Base-by-base conservation (phyloP, 148 eudicot species). In the Fallopia convolvulus region DNA sequence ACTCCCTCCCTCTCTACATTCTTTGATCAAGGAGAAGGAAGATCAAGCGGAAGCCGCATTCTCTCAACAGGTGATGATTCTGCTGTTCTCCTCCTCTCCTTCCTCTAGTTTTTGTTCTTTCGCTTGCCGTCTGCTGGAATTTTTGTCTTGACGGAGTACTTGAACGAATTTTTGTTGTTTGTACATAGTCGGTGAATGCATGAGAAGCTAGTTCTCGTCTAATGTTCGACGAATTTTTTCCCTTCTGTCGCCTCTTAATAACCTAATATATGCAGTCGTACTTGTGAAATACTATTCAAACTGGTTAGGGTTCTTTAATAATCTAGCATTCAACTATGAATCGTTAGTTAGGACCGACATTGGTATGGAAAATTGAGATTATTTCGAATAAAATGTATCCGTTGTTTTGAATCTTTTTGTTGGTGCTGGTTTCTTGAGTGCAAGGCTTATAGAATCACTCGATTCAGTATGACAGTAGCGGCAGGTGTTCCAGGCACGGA, bases 401-500 rank as follows among this genome's bases (percentile, higher is more conserved):
- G 30, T 21, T 58, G 21, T 58, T 20, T 20, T 58, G 10, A 23
- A 21, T 10, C 26, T 58, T 58, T 11, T 23, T 58, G 65, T 58
- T 58, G 65, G 2, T 58, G 26, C 32, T 20, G 21, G 65, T 20
- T 58, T 58, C 65, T 21, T 58, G 26, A 21, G 65, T 20, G 65
- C 65, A 78, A 71, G 55, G 42, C 66, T 77, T 61, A 6, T 10
- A 76, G 14, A 53, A 33, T 36, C 9, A 33, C 44, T 46, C 32
- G 7, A 17, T 68, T 68, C 72, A 85, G 81, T 72, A 84, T 89
- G 93, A 86, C 84, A 70, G 84, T 76, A 55, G 82, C 70, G 75
- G 77, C 65, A 77, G 76, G 68, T 74, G 52, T 74, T 68, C 30
- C 61, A 17, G 90, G 81, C 30, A 73, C 44, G 56, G 86, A 82